Evolutionary conservation across 352 stramenopile genomes (phyloP).

Genomic region (Phytophthora vignae): DNA sequence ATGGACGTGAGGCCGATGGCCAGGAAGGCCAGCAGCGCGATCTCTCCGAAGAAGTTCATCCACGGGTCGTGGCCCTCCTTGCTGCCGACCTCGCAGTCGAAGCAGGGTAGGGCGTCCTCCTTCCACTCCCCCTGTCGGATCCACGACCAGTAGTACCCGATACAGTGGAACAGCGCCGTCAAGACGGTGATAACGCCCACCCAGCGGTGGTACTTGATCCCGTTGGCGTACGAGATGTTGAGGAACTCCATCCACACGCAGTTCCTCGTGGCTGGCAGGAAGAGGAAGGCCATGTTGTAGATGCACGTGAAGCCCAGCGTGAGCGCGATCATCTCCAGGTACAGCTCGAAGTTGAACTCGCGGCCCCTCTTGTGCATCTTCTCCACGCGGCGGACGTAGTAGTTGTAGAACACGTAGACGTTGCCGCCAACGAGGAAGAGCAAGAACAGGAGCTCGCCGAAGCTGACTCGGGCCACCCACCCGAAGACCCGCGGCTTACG

Average conservation of each 20-base stretch:
- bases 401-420: constrained; percentile 38
- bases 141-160: constrained; percentile 45
- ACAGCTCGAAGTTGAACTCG: constrained; percentile 39
- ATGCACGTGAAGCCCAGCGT: constrained; percentile 47
- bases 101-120: background rate
- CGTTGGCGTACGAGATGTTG: constrained; percentile 64
- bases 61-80: too few species aligned
- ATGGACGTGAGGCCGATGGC: constrained; percentile 52
- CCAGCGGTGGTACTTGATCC: constrained; percentile 65
- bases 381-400: constrained; percentile 9
- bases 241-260: constrained; percentile 68
- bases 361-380: constrained; percentile 11
- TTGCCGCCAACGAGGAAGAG: constrained; percentile 35
- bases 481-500: constrained; percentile 45
- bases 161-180: constrained; percentile 42
- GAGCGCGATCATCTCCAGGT: constrained; percentile 40
- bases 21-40: constrained; percentile 52
- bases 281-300: constrained; percentile 63
- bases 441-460: constrained; percentile 41
- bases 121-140: too few species aligned
- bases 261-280: constrained; percentile 51
- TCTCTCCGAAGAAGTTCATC: too few species aligned
- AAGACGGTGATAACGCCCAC: constrained; percentile 47
- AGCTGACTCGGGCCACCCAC: constrained; percentile 53
- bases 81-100: too few species aligned